These are phyloP conservation scores for Scedosporium apiospermum DNA, from an alignment of 2,329 filamentous ascomycete species.

Conservation along the genomic window DNA sequence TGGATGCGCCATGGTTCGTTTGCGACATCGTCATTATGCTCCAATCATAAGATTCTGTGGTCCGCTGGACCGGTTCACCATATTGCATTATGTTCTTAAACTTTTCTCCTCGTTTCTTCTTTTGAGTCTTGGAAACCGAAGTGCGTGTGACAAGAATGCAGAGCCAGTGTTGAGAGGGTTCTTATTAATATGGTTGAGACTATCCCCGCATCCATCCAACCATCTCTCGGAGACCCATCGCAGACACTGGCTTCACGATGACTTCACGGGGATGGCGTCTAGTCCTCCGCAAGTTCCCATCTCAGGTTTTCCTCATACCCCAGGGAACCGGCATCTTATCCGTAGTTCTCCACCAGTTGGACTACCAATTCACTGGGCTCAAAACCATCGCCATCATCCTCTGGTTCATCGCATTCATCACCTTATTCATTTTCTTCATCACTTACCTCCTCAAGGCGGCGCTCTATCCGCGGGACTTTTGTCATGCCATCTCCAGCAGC, in stretches of 20 bases:
- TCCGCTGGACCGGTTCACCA: no score
- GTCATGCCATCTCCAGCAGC: conserved; percentile 17
- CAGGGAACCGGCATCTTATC: conserved; percentile 27
- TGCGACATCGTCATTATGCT: no score
- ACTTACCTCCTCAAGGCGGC: conserved; percentile 22
- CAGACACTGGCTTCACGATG: neutral
- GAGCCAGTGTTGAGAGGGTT: no score
- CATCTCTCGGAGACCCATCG: neutral
- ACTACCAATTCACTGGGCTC: conserved; percentile 29
- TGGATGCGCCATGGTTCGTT: no score
- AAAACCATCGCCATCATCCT: conserved; percentile 24
- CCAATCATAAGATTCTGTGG: no score
- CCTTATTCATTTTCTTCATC: conserved; percentile 18
- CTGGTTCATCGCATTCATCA: conserved; percentile 25
- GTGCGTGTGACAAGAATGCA: no score
- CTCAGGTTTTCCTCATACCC: conserved; percentile 26
- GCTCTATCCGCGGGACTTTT: conserved; percentile 21
- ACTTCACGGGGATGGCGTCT: neutral
- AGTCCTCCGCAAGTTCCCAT: conserved; percentile 22
- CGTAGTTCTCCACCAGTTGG: conserved; percentile 23
- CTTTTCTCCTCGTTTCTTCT: no score
- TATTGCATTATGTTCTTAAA: no score
- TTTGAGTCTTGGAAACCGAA: no score
- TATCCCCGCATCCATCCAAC: neutral
- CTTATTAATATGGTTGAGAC: neutral